A percentile compares a stretch with the other conserved stretches of the same genome.
phyloP scores from a whole-genome alignment of 805 yeast genomes.

The Brettanomyces bruxellensis region DNA sequence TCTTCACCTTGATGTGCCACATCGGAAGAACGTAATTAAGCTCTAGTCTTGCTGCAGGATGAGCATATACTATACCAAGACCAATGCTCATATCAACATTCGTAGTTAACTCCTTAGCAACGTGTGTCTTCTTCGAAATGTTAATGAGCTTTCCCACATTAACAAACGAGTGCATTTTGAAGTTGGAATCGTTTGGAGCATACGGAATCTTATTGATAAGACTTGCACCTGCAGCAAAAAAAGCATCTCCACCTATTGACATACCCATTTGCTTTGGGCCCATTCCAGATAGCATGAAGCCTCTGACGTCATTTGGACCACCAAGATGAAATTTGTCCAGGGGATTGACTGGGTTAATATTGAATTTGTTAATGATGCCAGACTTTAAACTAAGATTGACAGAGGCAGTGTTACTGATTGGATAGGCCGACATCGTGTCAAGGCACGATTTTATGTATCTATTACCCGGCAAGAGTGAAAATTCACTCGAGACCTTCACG shows the following conservation, averaged over 20 bases:
- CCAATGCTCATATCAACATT: conserved; percentile 35
- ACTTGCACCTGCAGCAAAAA: conserved; percentile 37
- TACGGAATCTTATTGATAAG: conserved; percentile 35
- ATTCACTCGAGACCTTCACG: conserved; percentile 22
- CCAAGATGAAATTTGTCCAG: conserved; percentile 48
- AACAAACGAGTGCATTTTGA: conserved; percentile 38
- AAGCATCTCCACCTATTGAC: conserved; percentile 45
- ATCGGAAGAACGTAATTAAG: conserved; percentile 44
- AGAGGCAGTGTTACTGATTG: conserved; percentile 11
- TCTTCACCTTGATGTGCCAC: conserved; percentile 35
- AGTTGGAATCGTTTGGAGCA: conserved; percentile 31
- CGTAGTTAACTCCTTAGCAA: conserved; percentile 5
- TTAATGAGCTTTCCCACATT: conserved; percentile 39
- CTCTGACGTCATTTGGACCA: conserved; percentile 52
- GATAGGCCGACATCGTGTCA: conserved; percentile 30
- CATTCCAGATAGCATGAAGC: conserved; percentile 41
- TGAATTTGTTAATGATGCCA: conserved; percentile 18
- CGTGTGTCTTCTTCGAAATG: conserved; percentile 6
- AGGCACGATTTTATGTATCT: conserved; percentile 33
- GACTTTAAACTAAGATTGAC: conserved; percentile 16
- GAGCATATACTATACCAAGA: conserved; percentile 41
- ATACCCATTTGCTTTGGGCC: conserved; percentile 46
- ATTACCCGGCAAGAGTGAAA: conserved; percentile 18
- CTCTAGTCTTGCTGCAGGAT: conserved; percentile 52
- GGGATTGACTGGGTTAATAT: conserved; percentile 23